A percentile compares a stretch with the other conserved stretches of the same genome.
phyloP scores from a whole-genome alignment of 306 rosid species.

The Vigna reflexopilosa region DNA sequence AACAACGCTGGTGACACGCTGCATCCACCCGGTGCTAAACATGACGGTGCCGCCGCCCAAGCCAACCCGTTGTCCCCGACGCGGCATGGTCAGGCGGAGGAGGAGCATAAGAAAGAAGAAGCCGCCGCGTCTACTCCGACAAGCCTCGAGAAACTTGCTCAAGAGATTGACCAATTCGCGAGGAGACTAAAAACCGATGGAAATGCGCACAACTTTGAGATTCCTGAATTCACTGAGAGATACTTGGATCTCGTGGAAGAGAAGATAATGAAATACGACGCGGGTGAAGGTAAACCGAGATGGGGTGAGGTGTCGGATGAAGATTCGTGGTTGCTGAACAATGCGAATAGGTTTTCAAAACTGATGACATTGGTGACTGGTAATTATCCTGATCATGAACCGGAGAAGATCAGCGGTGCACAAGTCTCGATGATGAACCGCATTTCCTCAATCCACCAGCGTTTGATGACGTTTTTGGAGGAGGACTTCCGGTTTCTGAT shows the following conservation, averaged over 20 bases:
- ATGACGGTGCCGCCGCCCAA: neutral
- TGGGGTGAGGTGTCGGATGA: constrained; percentile 51
- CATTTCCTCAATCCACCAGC: constrained; percentile 56
- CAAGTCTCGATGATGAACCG: constrained; percentile 55
- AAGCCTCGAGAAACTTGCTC: constrained; percentile 43
- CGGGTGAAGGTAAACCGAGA: constrained; percentile 39
- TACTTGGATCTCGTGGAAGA: constrained; percentile 62
- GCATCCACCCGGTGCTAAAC: constrained; percentile 28
- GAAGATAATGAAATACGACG: constrained; percentile 45
- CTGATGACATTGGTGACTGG: constrained; percentile 29
- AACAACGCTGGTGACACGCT: constrained; percentile 5
- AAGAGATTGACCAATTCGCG: constrained; percentile 53
- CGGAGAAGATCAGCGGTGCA: neutral
- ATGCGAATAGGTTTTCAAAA: constrained; percentile 57
- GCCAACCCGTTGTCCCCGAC: neutral
- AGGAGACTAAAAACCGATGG: neutral
- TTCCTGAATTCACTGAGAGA: constrained; percentile 50
- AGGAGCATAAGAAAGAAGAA: constrained; percentile 33
- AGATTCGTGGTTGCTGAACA: constrained; percentile 54
- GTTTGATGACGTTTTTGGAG: constrained; percentile 65
- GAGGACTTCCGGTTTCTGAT: constrained; percentile 67
- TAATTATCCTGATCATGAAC: neutral
- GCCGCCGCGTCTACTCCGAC: constrained; percentile 30
- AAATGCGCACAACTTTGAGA: constrained; percentile 23
- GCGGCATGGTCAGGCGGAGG: neutral